Evolutionary conservation across 1,139 yeast genomes (phyloP).

Genomic region (Taphrina sp.): DNA sequence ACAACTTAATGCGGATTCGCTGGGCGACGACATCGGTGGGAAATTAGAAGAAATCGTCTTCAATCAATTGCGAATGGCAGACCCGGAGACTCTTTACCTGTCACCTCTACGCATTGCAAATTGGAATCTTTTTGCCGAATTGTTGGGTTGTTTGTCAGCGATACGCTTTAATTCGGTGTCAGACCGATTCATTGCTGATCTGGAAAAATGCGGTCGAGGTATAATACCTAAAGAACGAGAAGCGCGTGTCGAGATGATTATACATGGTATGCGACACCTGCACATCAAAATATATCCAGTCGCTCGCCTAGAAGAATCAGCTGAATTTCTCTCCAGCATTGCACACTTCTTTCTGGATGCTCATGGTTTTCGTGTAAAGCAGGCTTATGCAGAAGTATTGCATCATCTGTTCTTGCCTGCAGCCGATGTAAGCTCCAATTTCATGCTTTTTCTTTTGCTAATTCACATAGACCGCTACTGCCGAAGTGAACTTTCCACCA

Average conservation of each 20-base stretch:
- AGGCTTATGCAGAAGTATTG: conserved; percentile 83
- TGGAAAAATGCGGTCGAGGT: conserved; percentile 57
- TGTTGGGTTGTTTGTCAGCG: conserved; percentile 86
- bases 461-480: conserved; percentile 58
- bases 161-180: conserved; percentile 81
- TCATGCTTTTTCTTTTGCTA: not conserved
- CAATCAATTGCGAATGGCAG: conserved; percentile 83
- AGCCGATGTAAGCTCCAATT: conserved; percentile 50
- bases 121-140: conserved; percentile 88
- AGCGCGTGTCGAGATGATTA: conserved; percentile 67
- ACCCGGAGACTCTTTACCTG: conserved; percentile 64
- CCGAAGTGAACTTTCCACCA: conserved; percentile 92
- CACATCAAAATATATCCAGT: conserved; percentile 75
- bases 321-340: conserved; percentile 78
- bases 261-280: conserved; percentile 87
- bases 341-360: conserved; percentile 76
- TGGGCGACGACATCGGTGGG: conserved; percentile 77
- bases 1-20: conserved; percentile 69
- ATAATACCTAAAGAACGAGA: conserved; percentile 60
- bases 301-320: conserved; percentile 87
- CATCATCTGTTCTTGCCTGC: conserved; percentile 72
- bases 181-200: conserved; percentile 87
- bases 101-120: conserved; percentile 81
- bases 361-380: conserved; percentile 58
- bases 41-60: conserved; percentile 91